A percentile compares a stretch with the other conserved stretches of the same genome.
Evolutionary conservation across 2,329 filamentous ascomycete species (phyloP).

Genomic region (Davidsoniella australis): DNA sequence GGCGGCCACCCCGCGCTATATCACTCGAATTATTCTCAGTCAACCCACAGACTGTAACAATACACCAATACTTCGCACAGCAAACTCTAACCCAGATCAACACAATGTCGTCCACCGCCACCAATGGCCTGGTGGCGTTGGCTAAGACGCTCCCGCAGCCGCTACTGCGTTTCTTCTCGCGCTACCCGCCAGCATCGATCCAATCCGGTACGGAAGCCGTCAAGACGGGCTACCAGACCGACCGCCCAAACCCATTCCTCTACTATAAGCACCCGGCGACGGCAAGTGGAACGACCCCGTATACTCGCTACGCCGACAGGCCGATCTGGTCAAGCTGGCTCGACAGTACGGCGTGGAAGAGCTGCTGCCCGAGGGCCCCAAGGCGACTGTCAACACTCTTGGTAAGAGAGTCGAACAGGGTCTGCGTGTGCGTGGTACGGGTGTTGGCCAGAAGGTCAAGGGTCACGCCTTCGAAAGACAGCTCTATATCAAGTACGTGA

Average conservation of each 20-base stretch:
- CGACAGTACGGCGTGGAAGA: constrained; percentile 62
- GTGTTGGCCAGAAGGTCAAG: constrained; percentile 85
- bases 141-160: constrained; percentile 59
- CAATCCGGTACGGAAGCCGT: constrained; percentile 24
- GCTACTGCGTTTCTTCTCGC: constrained; percentile 72
- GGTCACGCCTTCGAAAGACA: constrained; percentile 85
- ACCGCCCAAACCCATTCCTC: constrained; percentile 62
- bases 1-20: too few relatives aligned
- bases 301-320: constrained; percentile 73
- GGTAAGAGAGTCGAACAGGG: constrained; percentile 61
- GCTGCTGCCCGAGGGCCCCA: constrained; percentile 58
- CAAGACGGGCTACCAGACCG: constrained; percentile 35
- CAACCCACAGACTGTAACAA: too few relatives aligned
- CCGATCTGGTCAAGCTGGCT: constrained; percentile 78
- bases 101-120: constrained; percentile 21
- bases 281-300: constrained; percentile 66
- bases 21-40: background rate
- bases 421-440: constrained; percentile 76
- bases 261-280: constrained; percentile 63
- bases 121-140: constrained; percentile 27
- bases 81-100: background rate
- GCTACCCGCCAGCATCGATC: constrained; percentile 59
- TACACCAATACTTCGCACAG: too few relatives aligned
- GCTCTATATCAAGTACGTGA: constrained; percentile 50
- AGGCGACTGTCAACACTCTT: constrained; percentile 56